Percentiles rank a stretch among this genome's conserved stretches.
These are phyloP conservation scores for Backusella westeae DNA, from an alignment of 192 early-diverging fungal species.

Conservation along the genomic window DNA sequence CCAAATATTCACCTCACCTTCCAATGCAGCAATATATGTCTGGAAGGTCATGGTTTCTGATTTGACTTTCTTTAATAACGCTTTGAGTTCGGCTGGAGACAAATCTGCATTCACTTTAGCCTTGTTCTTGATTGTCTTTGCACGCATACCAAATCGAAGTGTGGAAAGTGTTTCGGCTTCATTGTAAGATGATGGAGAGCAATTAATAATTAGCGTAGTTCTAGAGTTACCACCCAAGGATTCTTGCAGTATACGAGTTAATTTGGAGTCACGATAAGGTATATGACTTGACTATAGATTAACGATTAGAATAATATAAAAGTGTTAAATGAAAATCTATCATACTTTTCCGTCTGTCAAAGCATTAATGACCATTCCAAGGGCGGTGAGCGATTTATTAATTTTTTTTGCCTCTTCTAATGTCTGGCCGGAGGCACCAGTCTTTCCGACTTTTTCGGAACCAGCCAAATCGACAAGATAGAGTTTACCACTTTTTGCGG, in stretches of 20 bases:
- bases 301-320: neutral
- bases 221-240: slow-evolving; percentile 99
- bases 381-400: slow-evolving; percentile 95
- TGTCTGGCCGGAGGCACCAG: slow-evolving; percentile 94
- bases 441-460: slow-evolving; percentile 98
- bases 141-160: slow-evolving; percentile 95
- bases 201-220: slow-evolving; percentile 99
- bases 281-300: slow-evolving; percentile 87
- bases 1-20: slow-evolving; percentile 91
- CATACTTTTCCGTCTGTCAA: slow-evolving; percentile 94
- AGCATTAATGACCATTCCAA: slow-evolving; percentile 99
- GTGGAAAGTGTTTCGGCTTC: slow-evolving; percentile 94
- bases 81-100: slow-evolving; percentile 92
- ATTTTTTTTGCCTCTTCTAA: slow-evolving; percentile 99
- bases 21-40: slow-evolving; percentile 78
- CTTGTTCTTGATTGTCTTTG: slow-evolving; percentile 99
- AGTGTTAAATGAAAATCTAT: neutral
- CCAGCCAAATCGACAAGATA: slow-evolving; percentile 99
- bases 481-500: slow-evolving; percentile 86
- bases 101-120: slow-evolving; percentile 98
- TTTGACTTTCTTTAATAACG: slow-evolving; percentile 88
- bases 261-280: slow-evolving; percentile 98
- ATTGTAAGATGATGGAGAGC: slow-evolving; percentile 99
- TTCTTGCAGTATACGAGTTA: slow-evolving; percentile 99
- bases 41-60: slow-evolving; percentile 78